Evolutionary conservation across 305 asterid species (phyloP), one percentile per base, ranked within the genome.

Genomic region (Fraxinus albicans): DNA sequence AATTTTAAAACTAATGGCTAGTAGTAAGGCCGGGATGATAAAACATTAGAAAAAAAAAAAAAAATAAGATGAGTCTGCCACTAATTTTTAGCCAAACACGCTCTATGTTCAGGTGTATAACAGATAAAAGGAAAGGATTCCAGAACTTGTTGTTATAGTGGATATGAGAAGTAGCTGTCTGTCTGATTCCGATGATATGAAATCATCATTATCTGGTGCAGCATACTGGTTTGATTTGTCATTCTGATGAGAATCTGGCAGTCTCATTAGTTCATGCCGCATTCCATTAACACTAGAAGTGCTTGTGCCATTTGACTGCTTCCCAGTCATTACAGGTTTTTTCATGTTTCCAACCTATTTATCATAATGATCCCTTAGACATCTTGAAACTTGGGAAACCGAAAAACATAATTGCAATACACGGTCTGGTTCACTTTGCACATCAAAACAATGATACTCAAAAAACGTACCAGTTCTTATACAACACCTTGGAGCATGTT

Each of bases 201-300:
- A 92, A 88, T 96, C 95, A 86, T 93, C 94, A 84, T 93, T 90
- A 82, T 86, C 89, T 67, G 86, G 90, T 58, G 92, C 79, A 19
- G 60, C 78, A 85, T 92, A 89, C 81, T 85, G 91, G 83, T 86
- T 87, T 60, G 89, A 82, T 84, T 87, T 89, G 67, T 91, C 95
- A 15, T 87, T 70, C 85, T 88, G 94, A 83, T 89, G 89, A 77
- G 95, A 81, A 88, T 89, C 86, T 47, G 97, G 95, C 86, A 96
- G 84, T 83, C 96, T 94, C 99, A 91, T 91, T 73, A 95, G 97
- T 88, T 95, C 99, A 65, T 92, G 94, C 29, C 96, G 92, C 93
- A 90, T 90, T 72, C 92, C 99, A 80, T 84, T 90, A 70, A 91
- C 87, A 90, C 87, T 88, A 77, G 97, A 92, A 77, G 91, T 89